Evolutionary conservation across 139 green algal genomes (phyloP), one percentile per base, ranked within the genome.

Genomic region (Protoeuglena noctilucae): DNA sequence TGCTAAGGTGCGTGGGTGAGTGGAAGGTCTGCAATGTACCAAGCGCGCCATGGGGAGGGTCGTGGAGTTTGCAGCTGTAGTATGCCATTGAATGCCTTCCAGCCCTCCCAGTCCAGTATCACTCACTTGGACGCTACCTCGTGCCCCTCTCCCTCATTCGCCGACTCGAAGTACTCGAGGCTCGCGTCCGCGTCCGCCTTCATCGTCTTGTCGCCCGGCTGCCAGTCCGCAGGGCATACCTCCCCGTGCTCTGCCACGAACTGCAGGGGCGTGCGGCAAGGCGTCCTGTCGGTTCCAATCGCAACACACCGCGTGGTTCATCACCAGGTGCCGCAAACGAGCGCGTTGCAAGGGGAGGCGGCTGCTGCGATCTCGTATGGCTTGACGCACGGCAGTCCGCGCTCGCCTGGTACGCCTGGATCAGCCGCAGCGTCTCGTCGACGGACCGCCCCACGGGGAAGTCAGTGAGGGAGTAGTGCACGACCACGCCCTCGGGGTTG

Each of bases 161-260:
- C 51, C 54, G 9, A 27, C 56, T 19, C 49, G 58, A 86, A 86
- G 62, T 79, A 86, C 40, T 77, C 72, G 47, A 76, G 58, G 39
- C 57, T 74, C 7, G 56, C 66, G 46, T 66, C 68, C 43, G 71
- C 68, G 60, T 76, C 77, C 26, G 78, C 57, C 74, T 85, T 80
- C 70, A 91, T 91, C 57, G 81, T 86, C 55, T 77, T 76, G 27
- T 60, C 47, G 22, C 82, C 82, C 24, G 77, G 78, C 50, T 58
- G 76, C 82, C 82, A 91, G 69, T 80, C 81, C 54, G 81, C 82
- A 23, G 82, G 82, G 76, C 82, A 91, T 50, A 87, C 79, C 67
- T 89, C 81, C 28, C 82, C 82, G 56, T 91, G 82, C 65, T 81
- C 63, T 40, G 84, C 81, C n/a, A 56, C 25, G 19, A 46, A 19